Evolutionary conservation across 1,284 basidiomycete genomes (phyloP).

Genomic region (Ganoderma boninense): DNA sequence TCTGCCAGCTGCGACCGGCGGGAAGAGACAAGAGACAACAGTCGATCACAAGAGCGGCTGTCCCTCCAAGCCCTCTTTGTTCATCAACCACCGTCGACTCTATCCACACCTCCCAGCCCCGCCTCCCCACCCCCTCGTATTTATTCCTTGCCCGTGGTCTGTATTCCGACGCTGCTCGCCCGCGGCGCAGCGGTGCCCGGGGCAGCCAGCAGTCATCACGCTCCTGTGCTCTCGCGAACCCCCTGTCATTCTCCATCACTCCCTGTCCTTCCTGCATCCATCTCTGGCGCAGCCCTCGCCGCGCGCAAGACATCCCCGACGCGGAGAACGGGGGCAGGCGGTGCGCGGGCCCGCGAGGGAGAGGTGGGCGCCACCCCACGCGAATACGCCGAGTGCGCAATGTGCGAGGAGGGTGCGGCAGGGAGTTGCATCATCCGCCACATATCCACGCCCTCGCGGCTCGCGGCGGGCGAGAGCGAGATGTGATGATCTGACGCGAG

Average conservation of each 20-base stretch:
- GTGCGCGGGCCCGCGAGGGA: neutral
- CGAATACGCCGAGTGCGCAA: neutral
- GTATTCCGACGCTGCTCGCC: neutral
- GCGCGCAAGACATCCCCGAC: constrained; percentile 1
- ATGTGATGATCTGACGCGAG: constrained; percentile 5
- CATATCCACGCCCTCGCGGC: neutral
- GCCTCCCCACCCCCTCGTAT: neutral
- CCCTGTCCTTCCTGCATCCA: neutral
- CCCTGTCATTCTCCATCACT: constrained; percentile 2
- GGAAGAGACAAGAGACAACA: constrained; percentile 18
- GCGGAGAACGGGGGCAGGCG: neutral
- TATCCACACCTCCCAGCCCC: neutral
- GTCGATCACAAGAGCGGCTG: constrained; percentile 4
- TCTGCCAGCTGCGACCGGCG: constrained; percentile 17
- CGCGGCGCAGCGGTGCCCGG: neutral
- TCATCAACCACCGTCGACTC: constrained; percentile 16
- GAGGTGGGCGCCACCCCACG: constrained; percentile 1
- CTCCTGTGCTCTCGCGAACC: constrained; percentile 1
- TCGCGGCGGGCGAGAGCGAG: neutral
- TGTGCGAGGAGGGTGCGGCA: neutral
- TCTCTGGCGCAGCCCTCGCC: neutral
- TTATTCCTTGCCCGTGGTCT: neutral
- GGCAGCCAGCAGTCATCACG: neutral
- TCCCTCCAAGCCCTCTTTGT: constrained; percentile 20
- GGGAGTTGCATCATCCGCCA: constrained; percentile 1